Evolutionary conservation across 495 filamentous ascomycete species (phyloP).

Genomic region (Choiromyces venosus): DNA sequence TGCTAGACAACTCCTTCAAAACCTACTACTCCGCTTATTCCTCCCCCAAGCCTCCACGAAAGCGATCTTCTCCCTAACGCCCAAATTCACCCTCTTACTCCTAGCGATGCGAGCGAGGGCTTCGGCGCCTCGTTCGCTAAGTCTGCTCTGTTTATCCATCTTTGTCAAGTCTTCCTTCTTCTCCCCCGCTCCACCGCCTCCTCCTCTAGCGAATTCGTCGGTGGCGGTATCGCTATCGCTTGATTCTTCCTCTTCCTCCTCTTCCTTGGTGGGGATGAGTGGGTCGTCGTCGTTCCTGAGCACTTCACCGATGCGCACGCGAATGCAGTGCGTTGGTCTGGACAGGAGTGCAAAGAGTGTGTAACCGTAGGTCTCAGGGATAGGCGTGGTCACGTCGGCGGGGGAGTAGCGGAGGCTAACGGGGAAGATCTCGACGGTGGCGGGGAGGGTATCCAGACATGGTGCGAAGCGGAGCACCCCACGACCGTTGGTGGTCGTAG

Average conservation of each 20-base stretch:
- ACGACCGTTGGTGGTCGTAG: slow-evolving; percentile 86
- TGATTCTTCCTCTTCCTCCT: slow-evolving; percentile 41
- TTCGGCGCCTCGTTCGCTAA: slow-evolving; percentile 63
- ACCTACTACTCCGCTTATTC: slow-evolving; percentile 25
- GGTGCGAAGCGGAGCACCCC: slow-evolving; percentile 81
- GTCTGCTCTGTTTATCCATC: slow-evolving; percentile 23
- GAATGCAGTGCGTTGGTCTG: slow-evolving; percentile 77
- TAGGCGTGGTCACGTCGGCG: slow-evolving; percentile 80
- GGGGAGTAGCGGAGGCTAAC: slow-evolving; percentile 82
- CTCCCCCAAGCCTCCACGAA: slow-evolving; percentile 65
- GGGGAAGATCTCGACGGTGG: slow-evolving; percentile 71
- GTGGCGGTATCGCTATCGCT: slow-evolving; percentile 43
- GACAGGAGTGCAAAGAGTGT: slow-evolving; percentile 76
- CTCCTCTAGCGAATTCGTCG: slow-evolving; percentile 38
- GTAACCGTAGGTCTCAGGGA: slow-evolving; percentile 68
- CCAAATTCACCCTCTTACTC: slow-evolving; percentile 84
- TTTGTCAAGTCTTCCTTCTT: not conserved
- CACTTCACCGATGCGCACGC: slow-evolving; percentile 78
- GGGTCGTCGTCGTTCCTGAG: slow-evolving; percentile 50
- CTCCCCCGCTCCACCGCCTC: slow-evolving; percentile 51
- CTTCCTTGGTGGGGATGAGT: slow-evolving; percentile 23
- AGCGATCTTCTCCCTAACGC: slow-evolving; percentile 70
- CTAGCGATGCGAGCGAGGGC: slow-evolving; percentile 81
- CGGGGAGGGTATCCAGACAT: slow-evolving; percentile 59
- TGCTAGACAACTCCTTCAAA: too few species aligned